phyloP scores from a whole-genome alignment of 192 early-diverging fungal species.

The Mortierella antarctica region DNA sequence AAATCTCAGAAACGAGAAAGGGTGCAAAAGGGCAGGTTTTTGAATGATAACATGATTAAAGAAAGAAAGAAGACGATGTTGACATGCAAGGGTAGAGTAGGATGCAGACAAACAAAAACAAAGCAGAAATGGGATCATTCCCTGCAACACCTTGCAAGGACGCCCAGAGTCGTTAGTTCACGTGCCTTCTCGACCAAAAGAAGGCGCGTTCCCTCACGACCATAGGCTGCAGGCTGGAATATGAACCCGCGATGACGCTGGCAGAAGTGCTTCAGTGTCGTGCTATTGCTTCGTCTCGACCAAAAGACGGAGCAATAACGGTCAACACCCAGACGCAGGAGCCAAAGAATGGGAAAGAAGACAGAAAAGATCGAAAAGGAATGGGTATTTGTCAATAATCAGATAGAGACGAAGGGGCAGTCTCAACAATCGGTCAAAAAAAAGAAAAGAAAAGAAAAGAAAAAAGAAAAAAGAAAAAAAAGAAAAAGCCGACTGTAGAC shows the following conservation, averaged over 20 bases:
- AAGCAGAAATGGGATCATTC: not conserved
- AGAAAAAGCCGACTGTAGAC: not conserved
- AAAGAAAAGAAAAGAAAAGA: slow-evolving; percentile 12
- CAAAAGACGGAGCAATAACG: slow-evolving; percentile 29
- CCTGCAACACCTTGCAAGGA: not conserved
- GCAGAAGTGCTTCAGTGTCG: not conserved
- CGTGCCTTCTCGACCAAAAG: slow-evolving; percentile 47
- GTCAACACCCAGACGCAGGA: not conserved
- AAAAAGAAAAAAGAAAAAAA: slow-evolving; percentile 23
- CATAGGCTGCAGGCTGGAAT: not conserved
- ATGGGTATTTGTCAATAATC: not conserved
- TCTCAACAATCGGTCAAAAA: not conserved
- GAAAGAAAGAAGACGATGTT: not conserved
- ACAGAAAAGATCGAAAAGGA: not conserved
- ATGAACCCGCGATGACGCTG: not conserved
- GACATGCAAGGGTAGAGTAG: not conserved
- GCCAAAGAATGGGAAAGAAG: not conserved
- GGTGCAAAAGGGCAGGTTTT: slow-evolving; percentile 18
- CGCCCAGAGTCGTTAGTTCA: not conserved
- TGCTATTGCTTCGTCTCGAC: slow-evolving; percentile 25
- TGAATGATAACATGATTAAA: slow-evolving; percentile 24
- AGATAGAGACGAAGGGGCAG: not conserved
- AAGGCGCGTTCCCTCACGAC: not conserved
- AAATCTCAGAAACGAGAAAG: not conserved
- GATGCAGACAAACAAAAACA: not conserved